These are phyloP conservation scores for Leccinum subgranulosum DNA, from an alignment of 768 basidiomycete genomes.

Conservation along the genomic window DNA sequence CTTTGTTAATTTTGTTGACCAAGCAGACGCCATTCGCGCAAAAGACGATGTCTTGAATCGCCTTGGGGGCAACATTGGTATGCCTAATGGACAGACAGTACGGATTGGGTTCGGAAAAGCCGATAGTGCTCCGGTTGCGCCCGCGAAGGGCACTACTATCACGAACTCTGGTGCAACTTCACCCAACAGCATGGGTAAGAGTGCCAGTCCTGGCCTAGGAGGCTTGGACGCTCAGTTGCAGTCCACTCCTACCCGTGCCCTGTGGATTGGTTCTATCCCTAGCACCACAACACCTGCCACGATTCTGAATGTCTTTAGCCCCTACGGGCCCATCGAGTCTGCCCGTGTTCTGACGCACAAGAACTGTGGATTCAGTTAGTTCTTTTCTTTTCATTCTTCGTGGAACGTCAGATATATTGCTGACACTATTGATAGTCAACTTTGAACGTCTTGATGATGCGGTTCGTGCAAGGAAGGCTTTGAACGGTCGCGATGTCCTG, in stretches of 20 bases:
- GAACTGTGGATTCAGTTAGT: slow-evolving; percentile 89
- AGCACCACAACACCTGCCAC: slow-evolving; percentile 93
- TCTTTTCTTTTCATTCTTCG: background rate
- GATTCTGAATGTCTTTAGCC: slow-evolving; percentile 93
- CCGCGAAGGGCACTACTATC: slow-evolving; percentile 68
- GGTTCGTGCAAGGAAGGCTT: slow-evolving; percentile 89
- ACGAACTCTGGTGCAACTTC: slow-evolving; percentile 65
- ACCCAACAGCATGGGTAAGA: slow-evolving; percentile 51
- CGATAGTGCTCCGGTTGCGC: slow-evolving; percentile 91
- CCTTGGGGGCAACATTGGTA: slow-evolving; percentile 88
- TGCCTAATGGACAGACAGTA: slow-evolving; percentile 94
- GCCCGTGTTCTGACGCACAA: slow-evolving; percentile 96
- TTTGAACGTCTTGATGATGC: slow-evolving; percentile 98
- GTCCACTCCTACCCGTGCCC: slow-evolving; percentile 87
- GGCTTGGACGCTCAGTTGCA: slow-evolving; percentile 85
- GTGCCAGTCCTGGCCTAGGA: slow-evolving; percentile 51
- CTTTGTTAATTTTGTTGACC: slow-evolving; percentile 98
- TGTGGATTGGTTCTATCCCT: slow-evolving; percentile 98
- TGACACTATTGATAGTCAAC: slow-evolving; percentile 58
- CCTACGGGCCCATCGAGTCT: slow-evolving; percentile 96
- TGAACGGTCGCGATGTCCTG: slow-evolving; percentile 94
- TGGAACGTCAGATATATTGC: background rate
- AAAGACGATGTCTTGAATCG: slow-evolving; percentile 98
- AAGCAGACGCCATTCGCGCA: slow-evolving; percentile 92
- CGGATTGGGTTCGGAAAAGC: slow-evolving; percentile 98